Evolutionary conservation across 1,284 basidiomycete genomes (phyloP), one percentile per base, ranked within the genome.

Genomic region (Fomitopsis betulina): DNA sequence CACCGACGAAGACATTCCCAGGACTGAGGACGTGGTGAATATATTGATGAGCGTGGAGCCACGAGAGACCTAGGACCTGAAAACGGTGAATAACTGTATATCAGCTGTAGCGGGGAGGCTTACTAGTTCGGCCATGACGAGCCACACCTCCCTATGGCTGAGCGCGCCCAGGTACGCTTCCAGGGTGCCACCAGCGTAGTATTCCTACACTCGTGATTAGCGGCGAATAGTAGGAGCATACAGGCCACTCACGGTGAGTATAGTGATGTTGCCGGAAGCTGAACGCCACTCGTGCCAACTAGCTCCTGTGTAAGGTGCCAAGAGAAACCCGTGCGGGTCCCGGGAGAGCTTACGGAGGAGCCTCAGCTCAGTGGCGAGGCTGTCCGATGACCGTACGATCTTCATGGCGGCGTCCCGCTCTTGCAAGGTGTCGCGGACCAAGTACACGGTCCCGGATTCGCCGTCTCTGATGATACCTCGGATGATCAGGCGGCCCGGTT

Each of bases 1-100:
- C 80, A 70, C 84, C 82, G n/a, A 89, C 72, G 7, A 89, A 72
- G 54, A 87, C 79, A 65, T 87, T 87, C 65, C 83, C 83, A 1
- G 85, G 85, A 69, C 87, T 87, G 54, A 89, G 67, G 67, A 86
- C 85, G 32, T 81, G 80, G 65, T 68, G 70, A 0, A 72, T 64
- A 58, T 70, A 66, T 1, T 63, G 65, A 6, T 60, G 47, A 1
- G 55, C 23, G 42, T 73, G 72, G 12, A 73, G 61, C 25, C 62
- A 65, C 8, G 66, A 30, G 10, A 73, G 59, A 0, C 67, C 71
- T 8, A 67, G 53, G 2, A 70, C 56, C 67, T 68, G 37, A 12
- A 30, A 13, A 17, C 13, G n/a, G n/a, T 47, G 13, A 47, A 42
- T 12, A 15, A 25, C 25, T 8, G 30, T 6, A 12, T 25, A 25